These are phyloP conservation scores for Capsicum rhomboideum DNA, from an alignment of 257 asterid species.

Conservation along the genomic window DNA sequence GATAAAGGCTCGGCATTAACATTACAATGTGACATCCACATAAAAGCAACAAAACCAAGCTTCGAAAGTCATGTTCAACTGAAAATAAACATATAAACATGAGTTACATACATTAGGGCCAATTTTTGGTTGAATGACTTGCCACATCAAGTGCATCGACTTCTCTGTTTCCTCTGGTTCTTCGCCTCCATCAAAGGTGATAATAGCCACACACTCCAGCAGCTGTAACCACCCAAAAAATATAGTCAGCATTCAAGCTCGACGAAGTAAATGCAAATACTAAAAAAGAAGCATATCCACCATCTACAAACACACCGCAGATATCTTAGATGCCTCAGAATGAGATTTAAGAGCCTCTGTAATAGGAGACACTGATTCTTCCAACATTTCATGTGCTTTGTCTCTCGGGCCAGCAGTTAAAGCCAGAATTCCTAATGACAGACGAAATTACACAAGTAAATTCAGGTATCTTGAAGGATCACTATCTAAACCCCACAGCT, in stretches of 20 bases:
- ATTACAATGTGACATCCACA: not conserved
- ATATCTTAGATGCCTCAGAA: constrained; percentile 50
- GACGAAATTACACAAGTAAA: not conserved
- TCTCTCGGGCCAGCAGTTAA: constrained; percentile 82
- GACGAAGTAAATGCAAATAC: not conserved
- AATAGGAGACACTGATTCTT: constrained; percentile 70
- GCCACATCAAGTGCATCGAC: constrained; percentile 93
- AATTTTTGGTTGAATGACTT: constrained; percentile 79
- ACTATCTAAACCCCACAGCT: not conserved
- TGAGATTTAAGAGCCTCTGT: constrained; percentile 73
- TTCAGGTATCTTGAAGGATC: not conserved
- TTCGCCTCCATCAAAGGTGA: constrained; percentile 88
- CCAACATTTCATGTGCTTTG: constrained; percentile 79
- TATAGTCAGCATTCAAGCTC: not conserved
- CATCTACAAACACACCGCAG: constrained; percentile 36
- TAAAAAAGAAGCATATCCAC: not conserved
- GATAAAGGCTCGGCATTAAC: not conserved
- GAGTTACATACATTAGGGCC: constrained; percentile 72
- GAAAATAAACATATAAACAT: not conserved
- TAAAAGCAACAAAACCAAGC: not conserved
- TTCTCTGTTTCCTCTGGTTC: constrained; percentile 78
- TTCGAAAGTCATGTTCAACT: not conserved
- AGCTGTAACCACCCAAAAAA: constrained; percentile 34
- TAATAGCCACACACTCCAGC: constrained; percentile 76
- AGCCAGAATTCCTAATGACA: constrained; percentile 65